Evolutionary conservation across 2,329 filamentous ascomycete genomes (phyloP).

Genomic region (Laburnicola sp.): DNA sequence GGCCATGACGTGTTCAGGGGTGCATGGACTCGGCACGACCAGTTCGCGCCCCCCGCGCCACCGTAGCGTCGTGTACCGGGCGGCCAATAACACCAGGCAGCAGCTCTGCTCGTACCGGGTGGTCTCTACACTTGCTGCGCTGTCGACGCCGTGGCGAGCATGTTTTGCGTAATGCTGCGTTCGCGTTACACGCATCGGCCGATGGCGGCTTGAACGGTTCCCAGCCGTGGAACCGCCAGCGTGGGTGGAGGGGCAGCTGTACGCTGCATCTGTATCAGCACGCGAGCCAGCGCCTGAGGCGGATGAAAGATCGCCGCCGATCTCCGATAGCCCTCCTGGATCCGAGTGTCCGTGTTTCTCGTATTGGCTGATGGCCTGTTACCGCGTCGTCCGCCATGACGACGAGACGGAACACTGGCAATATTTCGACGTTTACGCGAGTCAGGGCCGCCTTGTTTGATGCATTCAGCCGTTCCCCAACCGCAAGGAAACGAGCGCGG

Average conservation of each 20-base stretch:
- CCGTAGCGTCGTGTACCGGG: constrained; percentile 20
- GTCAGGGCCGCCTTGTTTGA: background rate
- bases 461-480: background rate
- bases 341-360: constrained; percentile 35
- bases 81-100: constrained; percentile 21
- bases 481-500: background rate
- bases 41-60: constrained; percentile 27
- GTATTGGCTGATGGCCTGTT: constrained; percentile 40
- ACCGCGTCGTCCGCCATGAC: constrained; percentile 25
- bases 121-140: no score
- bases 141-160: constrained; percentile 33
- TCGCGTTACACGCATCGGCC: constrained; percentile 2
- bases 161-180: constrained; percentile 13
- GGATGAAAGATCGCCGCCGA: constrained; percentile 20
- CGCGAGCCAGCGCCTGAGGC: constrained; percentile 18
- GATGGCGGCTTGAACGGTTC: background rate
- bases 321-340: constrained; percentile 38
- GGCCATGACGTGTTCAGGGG: constrained; percentile 15
- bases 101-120: background rate
- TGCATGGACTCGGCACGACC: constrained; percentile 27
- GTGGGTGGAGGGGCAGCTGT: constrained; percentile 5
- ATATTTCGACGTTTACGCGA: background rate
- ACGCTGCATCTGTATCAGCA: constrained; percentile 31
- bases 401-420: constrained; percentile 12
- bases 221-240: background rate